Percentiles rank a stretch among this genome's conserved stretches.
phyloP scores from a whole-genome alignment of 192 early-diverging fungal species.

The Entomortierella parvispora region DNA sequence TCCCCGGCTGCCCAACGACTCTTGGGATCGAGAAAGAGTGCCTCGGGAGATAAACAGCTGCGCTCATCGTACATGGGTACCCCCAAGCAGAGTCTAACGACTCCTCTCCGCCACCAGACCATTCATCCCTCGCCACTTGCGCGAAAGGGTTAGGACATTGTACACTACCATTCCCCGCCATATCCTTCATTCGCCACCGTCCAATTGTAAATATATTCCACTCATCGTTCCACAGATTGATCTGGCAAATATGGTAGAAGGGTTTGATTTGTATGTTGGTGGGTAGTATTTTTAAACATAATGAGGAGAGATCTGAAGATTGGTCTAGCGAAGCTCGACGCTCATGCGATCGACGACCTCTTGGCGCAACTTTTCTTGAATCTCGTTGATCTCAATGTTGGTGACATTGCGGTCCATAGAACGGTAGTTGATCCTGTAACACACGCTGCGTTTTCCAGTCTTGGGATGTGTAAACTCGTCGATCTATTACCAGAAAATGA shows the following conservation, averaged over 20 bases:
- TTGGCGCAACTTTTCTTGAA: slow-evolving; percentile 82
- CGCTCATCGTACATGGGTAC: slow-evolving; percentile 41
- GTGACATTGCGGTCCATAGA: slow-evolving; percentile 97
- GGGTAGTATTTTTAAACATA: too few relatives aligned
- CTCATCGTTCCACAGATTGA: too few relatives aligned
- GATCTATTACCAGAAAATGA: slow-evolving; percentile 58
- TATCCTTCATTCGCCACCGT: too few relatives aligned
- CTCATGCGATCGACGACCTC: slow-evolving; percentile 71
- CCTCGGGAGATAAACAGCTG: slow-evolving; percentile 34
- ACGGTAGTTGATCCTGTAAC: slow-evolving; percentile 94
- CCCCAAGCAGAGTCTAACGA: neutral
- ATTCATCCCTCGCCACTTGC: slow-evolving; percentile 31
- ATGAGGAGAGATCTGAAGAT: too few relatives aligned
- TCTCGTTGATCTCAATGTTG: slow-evolving; percentile 93
- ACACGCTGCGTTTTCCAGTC: slow-evolving; percentile 82
- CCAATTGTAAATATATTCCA: too few relatives aligned
- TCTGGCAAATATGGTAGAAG: too few relatives aligned
- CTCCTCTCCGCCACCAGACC: neutral
- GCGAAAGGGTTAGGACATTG: neutral
- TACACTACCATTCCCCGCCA: too few relatives aligned
- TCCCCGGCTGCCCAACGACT: slow-evolving; percentile 53
- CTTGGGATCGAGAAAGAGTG: slow-evolving; percentile 24
- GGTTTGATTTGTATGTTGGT: too few relatives aligned
- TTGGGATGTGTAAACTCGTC: slow-evolving; percentile 92
- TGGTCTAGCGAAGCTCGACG: slow-evolving; percentile 85